Percentiles rank a stretch among this genome's conserved stretches.
Evolutionary conservation across 2,329 filamentous ascomycete genomes (phyloP).

Genomic region (Fusarium mangiferae): DNA sequence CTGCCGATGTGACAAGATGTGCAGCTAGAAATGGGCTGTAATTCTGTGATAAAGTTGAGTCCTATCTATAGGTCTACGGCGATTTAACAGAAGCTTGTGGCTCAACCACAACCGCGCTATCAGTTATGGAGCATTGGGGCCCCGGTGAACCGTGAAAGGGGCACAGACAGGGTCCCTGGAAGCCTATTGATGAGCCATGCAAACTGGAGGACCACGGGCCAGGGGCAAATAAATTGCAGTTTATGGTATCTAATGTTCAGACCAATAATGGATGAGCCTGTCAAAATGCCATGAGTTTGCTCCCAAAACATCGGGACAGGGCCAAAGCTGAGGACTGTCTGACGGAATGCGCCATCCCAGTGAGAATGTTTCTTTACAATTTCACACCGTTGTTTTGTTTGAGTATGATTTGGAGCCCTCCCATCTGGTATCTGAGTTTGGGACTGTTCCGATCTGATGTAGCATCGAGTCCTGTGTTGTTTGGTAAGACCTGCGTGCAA

Average conservation of each 20-base stretch:
- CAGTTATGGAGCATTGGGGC: slow-evolving; percentile 3
- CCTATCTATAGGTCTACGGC: background rate
- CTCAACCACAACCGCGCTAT: background rate
- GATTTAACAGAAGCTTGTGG: background rate
- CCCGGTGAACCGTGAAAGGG: slow-evolving; percentile 22
- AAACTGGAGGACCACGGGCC: background rate
- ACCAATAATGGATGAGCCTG: slow-evolving; percentile 16
- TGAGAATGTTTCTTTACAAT: background rate
- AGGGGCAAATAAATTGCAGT: slow-evolving; percentile 27
- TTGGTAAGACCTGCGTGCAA: background rate
- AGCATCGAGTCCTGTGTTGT: background rate
- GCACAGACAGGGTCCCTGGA: slow-evolving; percentile 19
- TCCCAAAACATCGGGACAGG: background rate
- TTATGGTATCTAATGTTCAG: background rate
- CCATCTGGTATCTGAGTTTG: background rate
- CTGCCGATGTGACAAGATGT: slow-evolving; percentile 1
- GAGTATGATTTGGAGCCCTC: background rate
- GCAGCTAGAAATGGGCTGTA: background rate
- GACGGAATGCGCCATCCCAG: background rate
- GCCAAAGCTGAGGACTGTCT: slow-evolving; percentile 2
- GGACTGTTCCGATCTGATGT: background rate
- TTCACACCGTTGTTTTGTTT: background rate
- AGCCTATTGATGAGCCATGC: slow-evolving; percentile 21
- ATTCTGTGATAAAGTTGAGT: background rate
- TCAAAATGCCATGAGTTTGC: background rate